A percentile compares a stretch with the other conserved stretches of the same genome.
phyloP scores from a whole-genome alignment of 23 red algal genomes.

The Gracilariopsis chorda region DNA sequence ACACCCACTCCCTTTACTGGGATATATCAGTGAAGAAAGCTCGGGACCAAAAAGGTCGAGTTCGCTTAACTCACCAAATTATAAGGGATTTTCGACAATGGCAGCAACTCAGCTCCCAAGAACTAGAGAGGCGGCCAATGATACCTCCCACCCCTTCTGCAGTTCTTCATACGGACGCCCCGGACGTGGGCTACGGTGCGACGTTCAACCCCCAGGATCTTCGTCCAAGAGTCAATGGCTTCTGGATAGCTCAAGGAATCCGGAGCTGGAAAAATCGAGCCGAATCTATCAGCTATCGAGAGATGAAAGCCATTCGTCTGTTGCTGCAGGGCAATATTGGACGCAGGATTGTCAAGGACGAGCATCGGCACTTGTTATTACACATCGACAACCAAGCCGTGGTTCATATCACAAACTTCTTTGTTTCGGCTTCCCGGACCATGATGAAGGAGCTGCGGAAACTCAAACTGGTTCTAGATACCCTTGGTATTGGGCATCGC shows the following conservation, averaged over 20 bases:
- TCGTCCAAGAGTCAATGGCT: not conserved
- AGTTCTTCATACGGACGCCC: not conserved
- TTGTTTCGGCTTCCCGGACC: not conserved
- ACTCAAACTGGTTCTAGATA: not conserved
- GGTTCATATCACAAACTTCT: not conserved
- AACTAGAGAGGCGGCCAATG: not conserved
- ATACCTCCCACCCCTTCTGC: not conserved
- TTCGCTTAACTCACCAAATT: not conserved
- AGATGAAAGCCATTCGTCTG: slow-evolving; percentile 7
- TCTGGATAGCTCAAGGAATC: not conserved
- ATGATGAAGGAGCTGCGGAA: slow-evolving; percentile 26
- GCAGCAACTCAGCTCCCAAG: not conserved
- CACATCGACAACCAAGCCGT: slow-evolving; percentile 53
- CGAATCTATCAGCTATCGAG: not conserved
- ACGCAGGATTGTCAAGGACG: not conserved
- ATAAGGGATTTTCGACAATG: not conserved
- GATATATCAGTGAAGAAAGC: not conserved
- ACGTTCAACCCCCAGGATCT: not conserved
- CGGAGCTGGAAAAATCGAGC: not conserved
- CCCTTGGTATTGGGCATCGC: not conserved
- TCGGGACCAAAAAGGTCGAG: not conserved
- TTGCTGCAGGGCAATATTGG: slow-evolving; percentile 1
- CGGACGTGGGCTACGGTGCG: not conserved
- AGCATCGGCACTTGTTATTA: not conserved
- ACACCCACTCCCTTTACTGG: not conserved